Conservation (phyloP, 352 stramenopile species). For the Phytophthora fragariaefolia region DNA sequence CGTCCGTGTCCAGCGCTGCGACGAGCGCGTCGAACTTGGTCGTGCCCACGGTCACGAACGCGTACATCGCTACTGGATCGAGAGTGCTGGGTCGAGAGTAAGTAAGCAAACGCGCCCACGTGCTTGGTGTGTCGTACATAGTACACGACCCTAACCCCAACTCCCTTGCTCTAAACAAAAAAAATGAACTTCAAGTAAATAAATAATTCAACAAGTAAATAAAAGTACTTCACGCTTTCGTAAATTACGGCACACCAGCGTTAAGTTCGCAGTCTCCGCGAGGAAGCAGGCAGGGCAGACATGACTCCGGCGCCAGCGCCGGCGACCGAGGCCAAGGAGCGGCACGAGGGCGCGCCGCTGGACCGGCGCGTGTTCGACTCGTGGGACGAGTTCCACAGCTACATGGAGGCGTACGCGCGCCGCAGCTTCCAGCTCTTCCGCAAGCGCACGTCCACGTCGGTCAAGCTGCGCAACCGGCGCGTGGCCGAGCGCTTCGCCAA, state of each 20-base stretch:
- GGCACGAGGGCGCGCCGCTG: constrained; percentile 25
- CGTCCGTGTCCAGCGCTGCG: constrained; percentile 68
- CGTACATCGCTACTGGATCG: constrained; percentile 29
- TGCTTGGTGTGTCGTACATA: too few species aligned
- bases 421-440: constrained; percentile 47
- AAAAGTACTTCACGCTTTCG: background rate
- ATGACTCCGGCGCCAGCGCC: background rate
- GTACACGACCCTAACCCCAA: too few species aligned
- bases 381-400: constrained; percentile 41
- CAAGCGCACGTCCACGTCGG: constrained; percentile 46
- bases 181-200: too few species aligned
- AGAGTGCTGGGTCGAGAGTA: too few species aligned
- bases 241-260: too few species aligned
- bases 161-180: too few species aligned
- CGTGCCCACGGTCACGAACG: constrained; percentile 96
- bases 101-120: too few species aligned
- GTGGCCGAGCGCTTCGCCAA: constrained; percentile 28
- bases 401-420: constrained; percentile 37
- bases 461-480: constrained; percentile 43
- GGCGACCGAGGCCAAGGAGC: background rate
- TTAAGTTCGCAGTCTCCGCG: too few species aligned
- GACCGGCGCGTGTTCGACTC: constrained; percentile 37
- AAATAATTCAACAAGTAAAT: background rate
- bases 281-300: background rate
- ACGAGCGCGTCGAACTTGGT: constrained; percentile 94